These are phyloP conservation scores for Cryptococcus sp. DNA, from an alignment of 1,284 basidiomycete genomes.

Conservation along the genomic window DNA sequence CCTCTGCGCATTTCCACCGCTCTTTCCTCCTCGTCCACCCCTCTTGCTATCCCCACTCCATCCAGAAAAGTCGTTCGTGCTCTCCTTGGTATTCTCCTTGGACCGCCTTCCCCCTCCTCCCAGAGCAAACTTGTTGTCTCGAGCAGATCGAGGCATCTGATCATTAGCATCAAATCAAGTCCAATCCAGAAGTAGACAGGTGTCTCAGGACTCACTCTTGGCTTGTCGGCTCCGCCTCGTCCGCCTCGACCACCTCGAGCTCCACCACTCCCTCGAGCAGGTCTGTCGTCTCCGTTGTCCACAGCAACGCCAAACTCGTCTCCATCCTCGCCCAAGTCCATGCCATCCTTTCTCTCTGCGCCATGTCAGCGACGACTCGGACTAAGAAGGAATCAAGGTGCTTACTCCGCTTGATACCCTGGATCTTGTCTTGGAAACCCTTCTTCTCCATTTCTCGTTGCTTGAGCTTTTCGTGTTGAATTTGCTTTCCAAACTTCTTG, in stretches of 20 bases:
- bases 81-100: slow-evolving; percentile 74
- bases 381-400: slow-evolving; percentile 21
- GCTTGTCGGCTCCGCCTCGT: slow-evolving; percentile 32
- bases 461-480: slow-evolving; percentile 78
- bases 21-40: slow-evolving; percentile 34
- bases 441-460: slow-evolving; percentile 72
- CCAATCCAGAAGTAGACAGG: background rate
- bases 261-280: slow-evolving; percentile 56
- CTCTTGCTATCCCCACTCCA: slow-evolving; percentile 36
- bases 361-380: slow-evolving; percentile 2
- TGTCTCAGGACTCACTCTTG: slow-evolving; percentile 29
- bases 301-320: slow-evolving; percentile 71
- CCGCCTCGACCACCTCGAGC: slow-evolving; percentile 35
- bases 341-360: slow-evolving; percentile 72
- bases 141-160: slow-evolving; percentile 57
- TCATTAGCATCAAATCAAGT: background rate
- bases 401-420: slow-evolving; percentile 81
- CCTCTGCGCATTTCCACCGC: slow-evolving; percentile 15
- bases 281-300: slow-evolving; percentile 73
- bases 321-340: slow-evolving; percentile 66
- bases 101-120: slow-evolving; percentile 58
- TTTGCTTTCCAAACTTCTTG: slow-evolving; percentile 98
- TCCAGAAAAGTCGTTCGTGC: slow-evolving; percentile 64
- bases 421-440: slow-evolving; percentile 75
- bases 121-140: slow-evolving; percentile 76